Evolutionary conservation across 768 basidiomycete species (phyloP).

Genomic region (Collybia nuda): DNA sequence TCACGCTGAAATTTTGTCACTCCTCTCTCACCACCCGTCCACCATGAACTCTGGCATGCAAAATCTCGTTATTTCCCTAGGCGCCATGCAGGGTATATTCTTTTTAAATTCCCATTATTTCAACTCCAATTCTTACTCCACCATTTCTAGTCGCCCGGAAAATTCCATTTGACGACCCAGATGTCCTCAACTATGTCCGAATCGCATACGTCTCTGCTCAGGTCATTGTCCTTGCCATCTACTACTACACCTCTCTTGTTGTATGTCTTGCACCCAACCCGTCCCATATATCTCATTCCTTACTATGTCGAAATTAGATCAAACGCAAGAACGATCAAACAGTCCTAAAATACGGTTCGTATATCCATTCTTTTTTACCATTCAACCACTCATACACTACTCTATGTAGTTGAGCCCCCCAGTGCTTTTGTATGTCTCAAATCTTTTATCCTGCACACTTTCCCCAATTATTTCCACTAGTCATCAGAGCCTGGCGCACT

Average conservation of each 20-base stretch:
- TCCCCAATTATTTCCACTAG: conserved; percentile 27
- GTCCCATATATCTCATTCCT: neutral
- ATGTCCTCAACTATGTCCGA: conserved; percentile 78
- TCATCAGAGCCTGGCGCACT: conserved; percentile 69
- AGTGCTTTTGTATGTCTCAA: conserved; percentile 66
- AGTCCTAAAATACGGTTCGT: conserved; percentile 87
- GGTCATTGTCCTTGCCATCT: conserved; percentile 63
- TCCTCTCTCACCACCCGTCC: conserved; percentile 1
- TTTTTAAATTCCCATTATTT: neutral
- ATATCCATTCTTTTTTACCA: neutral
- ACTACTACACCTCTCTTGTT: conserved; percentile 75
- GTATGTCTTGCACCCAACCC: conserved; percentile 39
- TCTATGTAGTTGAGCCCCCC: conserved; percentile 65
- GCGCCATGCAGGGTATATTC: conserved; percentile 80
- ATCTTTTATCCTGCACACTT: neutral
- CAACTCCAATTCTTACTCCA: neutral
- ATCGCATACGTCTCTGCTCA: conserved; percentile 79
- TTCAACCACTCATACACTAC: conserved; percentile 8
- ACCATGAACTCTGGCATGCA: conserved; percentile 73
- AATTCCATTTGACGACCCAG: conserved; percentile 87
- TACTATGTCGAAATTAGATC: conserved; percentile 49
- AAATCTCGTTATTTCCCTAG: conserved; percentile 86
- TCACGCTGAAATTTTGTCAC: no score
- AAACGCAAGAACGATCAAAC: conserved; percentile 95
- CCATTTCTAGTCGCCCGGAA: conserved; percentile 71